Evolutionary conservation across 192 early-diverging fungal species (phyloP).

Genomic region (Phycomyces nitens): DNA sequence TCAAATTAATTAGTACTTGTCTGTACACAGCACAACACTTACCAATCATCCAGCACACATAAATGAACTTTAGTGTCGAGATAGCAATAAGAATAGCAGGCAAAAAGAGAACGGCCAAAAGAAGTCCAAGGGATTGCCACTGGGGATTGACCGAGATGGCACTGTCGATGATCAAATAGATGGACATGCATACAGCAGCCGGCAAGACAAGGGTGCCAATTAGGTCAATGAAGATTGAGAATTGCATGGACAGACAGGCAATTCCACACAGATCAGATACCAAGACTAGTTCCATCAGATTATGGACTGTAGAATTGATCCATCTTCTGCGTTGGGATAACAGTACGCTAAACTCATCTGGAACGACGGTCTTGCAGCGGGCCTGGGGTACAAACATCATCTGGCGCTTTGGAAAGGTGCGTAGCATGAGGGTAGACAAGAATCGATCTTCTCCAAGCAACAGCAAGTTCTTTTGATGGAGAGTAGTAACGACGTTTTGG

Average conservation of each 20-base stretch:
- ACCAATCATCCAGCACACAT: conserved; percentile 85
- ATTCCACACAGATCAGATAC: conserved; percentile 86
- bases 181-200: conserved; percentile 68
- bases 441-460: conserved; percentile 86
- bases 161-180: conserved; percentile 65
- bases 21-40: conserved; percentile 16
- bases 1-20: background rate
- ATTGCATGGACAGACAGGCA: conserved; percentile 86
- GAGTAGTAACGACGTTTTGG: conserved; percentile 71
- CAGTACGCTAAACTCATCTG: conserved; percentile 77
- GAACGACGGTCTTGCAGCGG: conserved; percentile 78
- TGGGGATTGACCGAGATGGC: conserved; percentile 20
- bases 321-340: conserved; percentile 87
- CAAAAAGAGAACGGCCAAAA: conserved; percentile 76
- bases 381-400: conserved; percentile 84
- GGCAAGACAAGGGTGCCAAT: conserved; percentile 73
- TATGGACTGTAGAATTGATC: conserved; percentile 95
- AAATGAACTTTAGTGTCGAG: conserved; percentile 75
- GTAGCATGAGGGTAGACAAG: conserved; percentile 79
- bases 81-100: conserved; percentile 88
- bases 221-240: conserved; percentile 67
- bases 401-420: conserved; percentile 80
- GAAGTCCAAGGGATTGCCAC: conserved; percentile 60
- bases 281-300: conserved; percentile 77
- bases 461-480: conserved; percentile 82